Base-by-base conservation (phyloP, 2,329 filamentous ascomycete species). In the Coniella lustricola region DNA sequence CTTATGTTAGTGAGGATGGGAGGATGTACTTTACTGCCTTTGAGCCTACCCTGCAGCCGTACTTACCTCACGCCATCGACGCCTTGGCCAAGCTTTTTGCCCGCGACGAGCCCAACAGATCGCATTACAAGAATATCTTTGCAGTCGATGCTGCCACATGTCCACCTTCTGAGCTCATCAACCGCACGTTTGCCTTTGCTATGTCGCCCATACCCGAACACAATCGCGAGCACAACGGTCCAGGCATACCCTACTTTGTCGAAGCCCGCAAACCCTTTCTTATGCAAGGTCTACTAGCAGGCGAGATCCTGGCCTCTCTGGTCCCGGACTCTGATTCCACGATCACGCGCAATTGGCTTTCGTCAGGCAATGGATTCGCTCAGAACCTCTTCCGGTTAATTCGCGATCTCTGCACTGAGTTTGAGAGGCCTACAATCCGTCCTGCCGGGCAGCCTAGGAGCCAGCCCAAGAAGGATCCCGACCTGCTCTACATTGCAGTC, bases 41-140 rank as follows among this genome's bases (percentile, higher is more conserved):
- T 63, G 85, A 90, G 47, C 88, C 93, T 0, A 72, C 77, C 9
- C 69, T 90, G 25, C 91, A 98, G 63, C 83, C 85, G 36, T 97
- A 97, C 63, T 79, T 95, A 1, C 90, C 91, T 3, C 82, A 88
- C 33, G 93, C 93, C 1, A 81, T 97, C 16, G 93, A 98, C 63
- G 85, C 86, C 41, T 71, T 97, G 21, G 91, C 93, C 2, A 97
- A 97, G 65, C 73, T 98, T 3, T 74, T 98, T 21, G 91, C 93
- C 3, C 79, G 90, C 44, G 93, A 97, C 62, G 91, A 97, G 57
- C 91, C 93, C 0, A 98, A 98, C 59, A 76, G 93, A 53, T 82
- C 82, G 3, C 84, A 87, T 58, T 97, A 90, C 71, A 87, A 85
- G 63, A 74, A 80, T 35, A 85, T 97, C 9, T 94, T 97, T 59